Base-by-base conservation (phyloP, 768 basidiomycete genomes). In the Gloeopeniophorella convolvens region DNA sequence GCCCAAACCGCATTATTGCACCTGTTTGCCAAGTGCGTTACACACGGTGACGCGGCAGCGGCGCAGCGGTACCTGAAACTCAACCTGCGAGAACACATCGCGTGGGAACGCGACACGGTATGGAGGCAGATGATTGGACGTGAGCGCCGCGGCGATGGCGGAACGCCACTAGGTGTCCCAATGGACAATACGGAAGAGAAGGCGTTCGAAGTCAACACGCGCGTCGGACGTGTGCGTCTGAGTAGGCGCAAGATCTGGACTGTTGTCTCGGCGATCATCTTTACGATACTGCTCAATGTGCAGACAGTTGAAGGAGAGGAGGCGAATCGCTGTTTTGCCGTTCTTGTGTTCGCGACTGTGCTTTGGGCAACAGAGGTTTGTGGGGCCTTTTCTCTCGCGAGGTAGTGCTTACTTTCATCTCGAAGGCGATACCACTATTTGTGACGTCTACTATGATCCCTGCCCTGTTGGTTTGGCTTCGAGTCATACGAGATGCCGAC, bases 61-160 rank as follows among this genome's bases (percentile, higher is more conserved):
- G 94, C 94, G 0, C 76, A 80, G 35, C 82, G 88, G 57, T 89
- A 95, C 63, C 78, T 99, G 37, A 81, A 82, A 55, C 74, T 91
- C 13, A 82, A 94, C 64, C 83, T 94, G 49, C 82, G 91, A 16
- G 93, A 97, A 66, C 86, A 91, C 63, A 87, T 95, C 55, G 94
- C 95, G 3, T 95, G 94, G 83, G 95, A 98, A 62, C 80, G 96
- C 27, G 93, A 98, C 62, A 99, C 96, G 1, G 85, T 98, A 11
- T 99, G 96, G 96, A 76, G 91, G 21, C 85, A 90, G 66, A 94
- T 96, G 92, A 87, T 96, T 51, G 84, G 82, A 2, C 78, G 80
- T 33, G 87, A 89, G 59, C 77, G 89, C 24, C 75, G 80, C 4
- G 87, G 89, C 15, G 79, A 81, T 42, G 33, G 58, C 37, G 47